Evolutionary conservation across 805 yeast genomes (phyloP).

Genomic region (Sugiyamaella floridensis): DNA sequence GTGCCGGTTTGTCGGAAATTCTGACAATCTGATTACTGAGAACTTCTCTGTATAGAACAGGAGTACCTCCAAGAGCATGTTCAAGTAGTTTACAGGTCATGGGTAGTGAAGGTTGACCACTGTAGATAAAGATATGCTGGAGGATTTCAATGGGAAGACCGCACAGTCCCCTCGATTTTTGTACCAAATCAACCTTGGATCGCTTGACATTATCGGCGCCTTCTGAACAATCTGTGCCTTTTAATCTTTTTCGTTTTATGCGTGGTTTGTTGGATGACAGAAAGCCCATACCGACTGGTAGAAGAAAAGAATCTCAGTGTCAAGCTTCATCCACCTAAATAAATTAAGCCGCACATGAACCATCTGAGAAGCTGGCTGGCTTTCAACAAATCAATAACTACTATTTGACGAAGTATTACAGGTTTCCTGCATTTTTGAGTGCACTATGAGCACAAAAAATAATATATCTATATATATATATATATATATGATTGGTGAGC

Average conservation of each 20-base stretch:
- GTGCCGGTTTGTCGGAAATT: conserved; percentile 17
- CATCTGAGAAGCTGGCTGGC: too few species aligned
- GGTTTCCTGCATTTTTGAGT: too few species aligned
- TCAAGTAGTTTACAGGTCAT: conserved; percentile 29
- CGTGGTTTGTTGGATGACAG: conserved; percentile 5
- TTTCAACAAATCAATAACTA: too few species aligned
- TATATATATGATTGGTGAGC: not conserved
- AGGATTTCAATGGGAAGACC: conserved; percentile 41
- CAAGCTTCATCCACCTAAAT: too few species aligned
- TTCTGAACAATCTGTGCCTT: not conserved
- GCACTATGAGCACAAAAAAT: too few species aligned
- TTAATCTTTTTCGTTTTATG: not conserved
- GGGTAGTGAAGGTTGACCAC: conserved; percentile 36
- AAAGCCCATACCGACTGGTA: conserved; percentile 5
- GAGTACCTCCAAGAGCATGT: not conserved
- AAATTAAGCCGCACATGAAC: too few species aligned
- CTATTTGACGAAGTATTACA: too few species aligned
- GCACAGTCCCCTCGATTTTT: conserved; percentile 20
- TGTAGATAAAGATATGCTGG: conserved; percentile 33
- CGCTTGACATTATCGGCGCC: not conserved
- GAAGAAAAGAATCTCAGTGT: not conserved
- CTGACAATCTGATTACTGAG: not conserved
- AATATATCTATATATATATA: not conserved
- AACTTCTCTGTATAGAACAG: not conserved
- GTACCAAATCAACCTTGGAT: not conserved